Evolutionary conservation across 148 eudicot genomes (phyloP).

Genomic region (Bassia scoparia): DNA sequence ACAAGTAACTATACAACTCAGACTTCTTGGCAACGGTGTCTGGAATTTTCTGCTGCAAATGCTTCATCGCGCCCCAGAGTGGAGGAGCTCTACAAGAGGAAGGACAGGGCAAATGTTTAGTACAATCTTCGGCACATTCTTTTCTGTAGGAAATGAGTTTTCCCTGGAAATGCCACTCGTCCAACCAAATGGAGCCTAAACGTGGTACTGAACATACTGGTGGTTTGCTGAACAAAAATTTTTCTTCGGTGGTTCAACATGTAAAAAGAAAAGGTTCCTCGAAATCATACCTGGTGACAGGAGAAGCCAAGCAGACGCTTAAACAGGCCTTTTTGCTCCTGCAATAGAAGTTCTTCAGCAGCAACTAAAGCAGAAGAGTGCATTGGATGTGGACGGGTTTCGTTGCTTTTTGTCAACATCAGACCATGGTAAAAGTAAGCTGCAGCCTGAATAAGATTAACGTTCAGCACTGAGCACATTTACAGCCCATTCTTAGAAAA

Average conservation of each 20-base stretch:
- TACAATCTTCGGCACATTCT: too few relatives aligned
- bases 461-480: background rate
- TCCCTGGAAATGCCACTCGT: background rate
- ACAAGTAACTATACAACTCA: conserved; percentile 65
- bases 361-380: conserved; percentile 67
- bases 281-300: conserved; percentile 61
- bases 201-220: background rate
- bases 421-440: conserved; percentile 91
- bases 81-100: conserved; percentile 62
- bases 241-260: background rate
- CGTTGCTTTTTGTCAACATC: conserved; percentile 69
- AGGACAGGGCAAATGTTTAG: background rate
- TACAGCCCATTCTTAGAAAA: background rate
- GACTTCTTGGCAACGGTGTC: conserved; percentile 72
- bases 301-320: conserved; percentile 70
- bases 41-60: conserved; percentile 65
- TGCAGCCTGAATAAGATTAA: conserved; percentile 53
- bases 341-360: conserved; percentile 64
- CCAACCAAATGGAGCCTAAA: background rate
- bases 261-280: background rate
- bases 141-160: background rate
- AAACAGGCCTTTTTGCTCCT: conserved; percentile 83
- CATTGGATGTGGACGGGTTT: conserved; percentile 62
- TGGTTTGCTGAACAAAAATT: background rate
- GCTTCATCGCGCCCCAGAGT: conserved; percentile 80